Conservation (phyloP, 2,329 filamentous ascomycete species). For the Fusarium cicatricum region DNA sequence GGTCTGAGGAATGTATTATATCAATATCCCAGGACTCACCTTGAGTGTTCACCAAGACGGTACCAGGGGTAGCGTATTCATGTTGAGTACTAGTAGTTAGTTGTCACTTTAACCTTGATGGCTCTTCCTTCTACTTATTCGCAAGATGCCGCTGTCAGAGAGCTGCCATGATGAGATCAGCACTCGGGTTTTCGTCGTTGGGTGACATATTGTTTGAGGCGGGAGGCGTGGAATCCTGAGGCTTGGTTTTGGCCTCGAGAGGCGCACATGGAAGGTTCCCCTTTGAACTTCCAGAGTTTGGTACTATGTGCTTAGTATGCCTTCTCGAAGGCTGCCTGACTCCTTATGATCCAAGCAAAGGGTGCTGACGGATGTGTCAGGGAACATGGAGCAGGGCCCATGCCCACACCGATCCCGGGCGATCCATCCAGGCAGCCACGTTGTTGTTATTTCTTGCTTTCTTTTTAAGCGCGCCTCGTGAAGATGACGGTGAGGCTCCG, state of each 20-base stretch:
- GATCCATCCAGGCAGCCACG: constrained; percentile 27
- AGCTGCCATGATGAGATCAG: background rate
- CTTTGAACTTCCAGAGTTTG: background rate
- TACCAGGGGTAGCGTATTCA: too few relatives aligned
- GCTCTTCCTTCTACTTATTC: too few relatives aligned
- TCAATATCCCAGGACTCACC: too few relatives aligned
- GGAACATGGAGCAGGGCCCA: constrained; percentile 3
- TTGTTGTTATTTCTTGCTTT: constrained; percentile 7
- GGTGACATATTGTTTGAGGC: background rate
- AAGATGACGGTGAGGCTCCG: background rate
- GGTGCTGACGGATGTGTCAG: constrained; percentile 2
- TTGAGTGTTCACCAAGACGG: too few relatives aligned
- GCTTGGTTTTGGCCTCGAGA: background rate
- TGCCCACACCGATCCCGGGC: constrained; percentile 2
- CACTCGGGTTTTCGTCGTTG: background rate
- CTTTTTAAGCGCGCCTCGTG: background rate
- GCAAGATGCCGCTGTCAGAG: background rate
- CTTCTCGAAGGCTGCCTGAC: constrained; percentile 29
- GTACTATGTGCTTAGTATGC: constrained; percentile 7
- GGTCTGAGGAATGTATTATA: too few relatives aligned
- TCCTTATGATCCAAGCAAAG: constrained; percentile 6
- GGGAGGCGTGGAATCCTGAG: background rate
- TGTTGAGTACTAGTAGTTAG: too few relatives aligned
- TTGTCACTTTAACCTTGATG: too few relatives aligned
- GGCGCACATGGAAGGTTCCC: too few relatives aligned